phyloP scores from a whole-genome alignment of 108 stramenopile species.

The Cyclostephanos tholiformis region DNA sequence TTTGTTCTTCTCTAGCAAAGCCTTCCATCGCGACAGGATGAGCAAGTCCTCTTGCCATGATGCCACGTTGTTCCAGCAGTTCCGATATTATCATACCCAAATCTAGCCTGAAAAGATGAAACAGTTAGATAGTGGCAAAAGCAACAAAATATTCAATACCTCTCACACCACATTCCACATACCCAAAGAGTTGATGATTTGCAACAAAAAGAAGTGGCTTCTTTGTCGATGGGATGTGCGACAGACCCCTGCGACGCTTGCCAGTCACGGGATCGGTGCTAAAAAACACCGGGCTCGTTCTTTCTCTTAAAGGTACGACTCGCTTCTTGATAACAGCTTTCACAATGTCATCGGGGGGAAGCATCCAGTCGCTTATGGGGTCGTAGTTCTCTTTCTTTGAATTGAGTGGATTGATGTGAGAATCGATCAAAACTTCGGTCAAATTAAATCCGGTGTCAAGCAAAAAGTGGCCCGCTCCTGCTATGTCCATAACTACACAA shows the following conservation, averaged over 20 bases:
- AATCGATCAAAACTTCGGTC: constrained; percentile 83
- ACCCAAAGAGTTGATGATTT: constrained; percentile 85
- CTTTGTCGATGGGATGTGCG: constrained; percentile 56
- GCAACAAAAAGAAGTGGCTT: constrained; percentile 85
- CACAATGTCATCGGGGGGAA: constrained; percentile 62
- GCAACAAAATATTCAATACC: not conserved
- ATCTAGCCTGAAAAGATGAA: constrained; percentile 43
- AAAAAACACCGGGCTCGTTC: constrained; percentile 77
- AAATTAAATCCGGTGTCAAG: constrained; percentile 81
- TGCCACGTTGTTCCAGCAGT: constrained; percentile 65
- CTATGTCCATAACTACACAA: constrained; percentile 62
- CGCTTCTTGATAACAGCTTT: constrained; percentile 48
- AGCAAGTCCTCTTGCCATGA: constrained; percentile 73
- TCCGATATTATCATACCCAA: constrained; percentile 69
- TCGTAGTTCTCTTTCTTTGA: constrained; percentile 57
- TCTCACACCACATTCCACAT: not conserved
- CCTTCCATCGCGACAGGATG: constrained; percentile 79
- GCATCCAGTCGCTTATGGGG: constrained; percentile 76
- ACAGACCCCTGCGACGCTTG: constrained; percentile 63
- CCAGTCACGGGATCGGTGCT: constrained; percentile 71
- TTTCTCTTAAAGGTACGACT: constrained; percentile 64
- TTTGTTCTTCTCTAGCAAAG: constrained; percentile 12
- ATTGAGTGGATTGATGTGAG: constrained; percentile 70
- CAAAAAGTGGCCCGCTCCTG: constrained; percentile 76
- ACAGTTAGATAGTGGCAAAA: constrained; percentile 13